Percentiles rank a stretch among this genome's conserved stretches.
phyloP scores from a whole-genome alignment of 306 rosid species.

The Medicago ruthenica region DNA sequence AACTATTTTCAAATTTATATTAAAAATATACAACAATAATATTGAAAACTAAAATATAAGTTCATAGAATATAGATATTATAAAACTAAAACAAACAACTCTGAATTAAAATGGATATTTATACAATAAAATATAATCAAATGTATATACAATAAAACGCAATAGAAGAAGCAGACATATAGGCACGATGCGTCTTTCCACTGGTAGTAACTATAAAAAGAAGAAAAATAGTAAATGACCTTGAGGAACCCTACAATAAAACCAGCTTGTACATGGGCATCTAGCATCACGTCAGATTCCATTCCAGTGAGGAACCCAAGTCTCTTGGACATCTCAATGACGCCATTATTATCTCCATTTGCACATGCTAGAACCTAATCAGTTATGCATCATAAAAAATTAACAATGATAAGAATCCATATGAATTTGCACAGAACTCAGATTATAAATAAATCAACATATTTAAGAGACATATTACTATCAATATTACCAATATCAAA shows the following conservation, averaged over 20 bases:
- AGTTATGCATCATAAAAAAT: too few species aligned
- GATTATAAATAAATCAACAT: neutral
- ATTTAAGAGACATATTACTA: neutral
- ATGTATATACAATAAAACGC: too few species aligned
- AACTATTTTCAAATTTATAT: too few species aligned
- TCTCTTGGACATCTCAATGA: constrained; percentile 89
- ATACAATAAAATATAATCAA: too few species aligned
- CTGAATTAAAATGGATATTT: too few species aligned
- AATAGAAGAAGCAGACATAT: too few species aligned
- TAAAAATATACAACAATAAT: too few species aligned
- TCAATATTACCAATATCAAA: neutral
- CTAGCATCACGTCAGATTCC: constrained; percentile 90
- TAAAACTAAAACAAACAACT: too few species aligned
- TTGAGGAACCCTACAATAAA: constrained; percentile 95
- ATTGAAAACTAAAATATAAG: too few species aligned
- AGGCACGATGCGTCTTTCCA: too few species aligned
- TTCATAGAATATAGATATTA: too few species aligned
- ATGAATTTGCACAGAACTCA: neutral
- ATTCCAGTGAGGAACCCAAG: constrained; percentile 88
- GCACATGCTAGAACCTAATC: constrained; percentile 88
- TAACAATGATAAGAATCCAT: too few species aligned
- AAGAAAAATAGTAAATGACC: constrained; percentile 53
- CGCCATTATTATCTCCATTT: constrained; percentile 66
- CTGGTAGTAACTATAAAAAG: neutral
- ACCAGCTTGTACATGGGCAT: constrained; percentile 95